These are phyloP conservation scores for Pyrenophora seminiperda DNA, from an alignment of 2,329 filamentous ascomycete genomes.

Conservation along the genomic window DNA sequence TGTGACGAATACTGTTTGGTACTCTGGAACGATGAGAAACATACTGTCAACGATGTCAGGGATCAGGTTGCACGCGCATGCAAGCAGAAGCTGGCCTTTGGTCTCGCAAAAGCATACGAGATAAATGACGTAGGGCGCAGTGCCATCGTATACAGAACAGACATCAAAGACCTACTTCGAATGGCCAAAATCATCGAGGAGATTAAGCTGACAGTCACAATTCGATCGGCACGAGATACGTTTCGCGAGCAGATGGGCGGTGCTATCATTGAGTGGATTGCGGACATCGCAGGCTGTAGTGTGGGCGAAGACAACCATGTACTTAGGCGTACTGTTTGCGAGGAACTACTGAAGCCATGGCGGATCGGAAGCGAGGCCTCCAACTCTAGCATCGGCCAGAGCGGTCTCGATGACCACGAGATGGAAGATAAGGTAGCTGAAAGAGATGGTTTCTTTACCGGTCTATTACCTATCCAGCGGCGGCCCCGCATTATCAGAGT, in stretches of 20 bases:
- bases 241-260: constrained; percentile 98
- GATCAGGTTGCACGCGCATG: constrained; percentile 92
- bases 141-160: constrained; percentile 75
- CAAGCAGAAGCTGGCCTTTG: constrained; percentile 70
- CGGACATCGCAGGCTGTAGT: constrained; percentile 87
- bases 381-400: constrained; percentile 76
- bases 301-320: constrained; percentile 81
- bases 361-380: constrained; percentile 80
- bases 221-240: constrained; percentile 89
- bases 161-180: constrained; percentile 72
- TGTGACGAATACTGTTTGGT: constrained; percentile 81
- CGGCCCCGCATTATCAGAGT: constrained; percentile 35
- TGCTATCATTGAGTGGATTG: constrained; percentile 95
- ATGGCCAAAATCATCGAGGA: constrained; percentile 90
- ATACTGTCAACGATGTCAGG: constrained; percentile 88
- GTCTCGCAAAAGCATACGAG: constrained; percentile 77
- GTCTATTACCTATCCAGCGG: constrained; percentile 33
- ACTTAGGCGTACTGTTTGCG: constrained; percentile 80
- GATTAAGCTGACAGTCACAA: constrained; percentile 94
- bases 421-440: constrained; percentile 59
- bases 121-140: constrained; percentile 87
- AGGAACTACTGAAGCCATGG: constrained; percentile 90
- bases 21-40: constrained; percentile 98
- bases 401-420: constrained; percentile 83
- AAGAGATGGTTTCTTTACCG: constrained; percentile 36